Conservation (phyloP, 345 rosid species). For the Eucalyptus dawsonii region DNA sequence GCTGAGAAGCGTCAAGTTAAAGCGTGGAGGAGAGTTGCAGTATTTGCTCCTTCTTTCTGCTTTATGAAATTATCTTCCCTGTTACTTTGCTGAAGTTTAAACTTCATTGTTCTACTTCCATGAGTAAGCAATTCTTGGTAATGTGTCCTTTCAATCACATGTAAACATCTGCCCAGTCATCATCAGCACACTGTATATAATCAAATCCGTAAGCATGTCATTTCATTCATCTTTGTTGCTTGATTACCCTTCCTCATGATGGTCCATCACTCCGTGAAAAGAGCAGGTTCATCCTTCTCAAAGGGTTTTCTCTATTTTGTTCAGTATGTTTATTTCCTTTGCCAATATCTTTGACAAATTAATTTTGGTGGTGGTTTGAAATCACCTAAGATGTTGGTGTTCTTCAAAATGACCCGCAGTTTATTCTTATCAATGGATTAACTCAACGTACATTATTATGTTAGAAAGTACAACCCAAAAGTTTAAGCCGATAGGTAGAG, state of each 20-base stretch:
- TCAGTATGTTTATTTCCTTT: not conserved
- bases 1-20: slow-evolving; percentile 99
- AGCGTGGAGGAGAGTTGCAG: slow-evolving; percentile 89
- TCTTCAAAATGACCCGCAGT: not conserved
- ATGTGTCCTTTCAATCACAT: not conserved
- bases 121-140: not conserved
- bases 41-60: not conserved
- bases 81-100: not conserved
- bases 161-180: not conserved
- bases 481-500: not conserved
- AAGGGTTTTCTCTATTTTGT: not conserved
- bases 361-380: not conserved
- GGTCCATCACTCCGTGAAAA: not conserved
- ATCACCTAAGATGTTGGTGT: not conserved
- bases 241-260: not conserved
- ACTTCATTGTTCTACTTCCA: not conserved
- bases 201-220: not conserved
- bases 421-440: not conserved
- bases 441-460: not conserved
- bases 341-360: not conserved
- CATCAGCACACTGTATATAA: not conserved
- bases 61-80: not conserved
- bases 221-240: not conserved
- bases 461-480: not conserved
- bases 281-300: not conserved